Percentiles rank a stretch among this genome's conserved stretches.
These are phyloP conservation scores for Pigoraptor vietnamica DNA, from an alignment of 78 protist species.

Conservation along the genomic window DNA sequence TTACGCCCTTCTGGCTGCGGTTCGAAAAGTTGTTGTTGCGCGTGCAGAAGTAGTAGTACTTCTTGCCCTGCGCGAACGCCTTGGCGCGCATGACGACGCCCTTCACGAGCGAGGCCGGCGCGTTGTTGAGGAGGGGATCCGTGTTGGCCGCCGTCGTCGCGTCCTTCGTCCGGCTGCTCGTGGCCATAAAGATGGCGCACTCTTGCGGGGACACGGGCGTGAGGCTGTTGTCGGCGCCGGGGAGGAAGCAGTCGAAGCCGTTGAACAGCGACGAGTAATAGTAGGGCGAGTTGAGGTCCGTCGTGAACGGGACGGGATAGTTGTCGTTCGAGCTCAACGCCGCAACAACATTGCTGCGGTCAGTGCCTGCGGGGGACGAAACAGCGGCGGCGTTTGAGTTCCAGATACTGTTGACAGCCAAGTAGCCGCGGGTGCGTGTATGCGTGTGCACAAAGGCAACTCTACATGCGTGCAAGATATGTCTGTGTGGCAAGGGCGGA, in stretches of 20 bases:
- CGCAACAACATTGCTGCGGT: conserved; percentile 73
- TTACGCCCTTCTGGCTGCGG: conserved; percentile 72
- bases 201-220: background rate
- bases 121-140: conserved; percentile 2
- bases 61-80: conserved; percentile 26
- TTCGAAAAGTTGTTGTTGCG: conserved; percentile 91
- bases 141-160: background rate
- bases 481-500: background rate
- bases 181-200: background rate
- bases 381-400: too few relatives aligned
- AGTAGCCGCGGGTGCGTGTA: background rate
- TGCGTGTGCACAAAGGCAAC: background rate
- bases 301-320: background rate
- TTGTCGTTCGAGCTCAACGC: background rate
- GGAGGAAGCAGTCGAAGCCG: background rate
- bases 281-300: background rate
- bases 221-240: background rate
- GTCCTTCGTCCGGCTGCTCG: background rate
- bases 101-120: conserved; percentile 28
- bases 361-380: conserved; percentile 33
- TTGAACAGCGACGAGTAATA: background rate
- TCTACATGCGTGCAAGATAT: too few relatives aligned
- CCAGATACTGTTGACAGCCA: too few relatives aligned
- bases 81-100: conserved; percentile 33
- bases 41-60: conserved; percentile 62